Conservation (phyloP, 805 yeast genomes). For the Barnettozyma sp. region DNA sequence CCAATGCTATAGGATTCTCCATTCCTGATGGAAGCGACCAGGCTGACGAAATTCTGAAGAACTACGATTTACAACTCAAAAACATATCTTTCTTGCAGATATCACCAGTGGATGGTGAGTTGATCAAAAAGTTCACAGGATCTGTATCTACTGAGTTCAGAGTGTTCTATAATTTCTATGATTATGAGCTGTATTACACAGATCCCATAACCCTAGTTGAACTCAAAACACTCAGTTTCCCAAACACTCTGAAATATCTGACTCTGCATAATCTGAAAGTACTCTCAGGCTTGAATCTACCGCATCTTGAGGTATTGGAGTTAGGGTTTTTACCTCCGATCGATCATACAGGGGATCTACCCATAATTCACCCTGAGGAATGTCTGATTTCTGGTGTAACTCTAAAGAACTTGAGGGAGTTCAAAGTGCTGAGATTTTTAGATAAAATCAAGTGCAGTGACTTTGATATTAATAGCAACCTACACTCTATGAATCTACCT, state of each 20-base stretch:
- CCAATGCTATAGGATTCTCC: not conserved
- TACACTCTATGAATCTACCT: not conserved
- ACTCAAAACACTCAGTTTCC: not conserved
- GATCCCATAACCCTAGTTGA: not conserved
- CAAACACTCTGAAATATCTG: not conserved
- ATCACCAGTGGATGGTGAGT: not conserved
- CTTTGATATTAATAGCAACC: not conserved
- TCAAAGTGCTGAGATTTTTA: not conserved
- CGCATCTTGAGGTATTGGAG: not conserved
- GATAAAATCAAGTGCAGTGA: not conserved
- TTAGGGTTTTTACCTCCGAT: not conserved
- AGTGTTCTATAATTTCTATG: not conserved
- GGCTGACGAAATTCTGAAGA: no score
- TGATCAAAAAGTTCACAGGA: not conserved
- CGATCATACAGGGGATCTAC: not conserved
- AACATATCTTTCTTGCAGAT: not conserved
- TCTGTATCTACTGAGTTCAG: not conserved
- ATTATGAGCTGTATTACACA: not conserved
- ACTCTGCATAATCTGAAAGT: not conserved
- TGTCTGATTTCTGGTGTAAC: not conserved
- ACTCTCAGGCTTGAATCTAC: not conserved
- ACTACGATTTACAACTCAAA: not conserved
- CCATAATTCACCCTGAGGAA: not conserved
- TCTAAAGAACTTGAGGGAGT: not conserved
- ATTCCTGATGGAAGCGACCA: no score